phyloP scores from a whole-genome alignment of 305 asterid genomes.

The Fraxinus dipetala region DNA sequence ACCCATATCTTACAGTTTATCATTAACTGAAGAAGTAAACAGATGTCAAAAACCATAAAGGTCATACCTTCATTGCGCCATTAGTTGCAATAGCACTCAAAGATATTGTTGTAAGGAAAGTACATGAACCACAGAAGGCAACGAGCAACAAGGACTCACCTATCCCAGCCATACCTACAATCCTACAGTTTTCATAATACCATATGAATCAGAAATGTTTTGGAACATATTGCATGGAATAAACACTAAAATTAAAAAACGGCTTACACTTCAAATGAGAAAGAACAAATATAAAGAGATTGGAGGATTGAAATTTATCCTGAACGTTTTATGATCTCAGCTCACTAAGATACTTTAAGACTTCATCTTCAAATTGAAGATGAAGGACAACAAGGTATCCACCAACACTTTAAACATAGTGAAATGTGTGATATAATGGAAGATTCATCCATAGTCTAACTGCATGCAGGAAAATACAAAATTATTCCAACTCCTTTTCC shows the following conservation, averaged over 20 bases:
- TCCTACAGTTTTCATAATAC: conserved; percentile 55
- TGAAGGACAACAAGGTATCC: not conserved
- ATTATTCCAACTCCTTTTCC: not conserved
- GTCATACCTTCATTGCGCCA: conserved; percentile 94
- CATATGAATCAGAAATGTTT: conserved; percentile 23
- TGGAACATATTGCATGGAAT: conserved; percentile 5
- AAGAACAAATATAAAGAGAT: conserved; percentile 17
- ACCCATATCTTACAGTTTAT: conserved; percentile 1
- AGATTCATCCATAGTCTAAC: conserved; percentile 11
- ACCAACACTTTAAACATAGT: not conserved
- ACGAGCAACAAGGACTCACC: conserved; percentile 87
- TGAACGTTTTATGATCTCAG: conserved; percentile 14
- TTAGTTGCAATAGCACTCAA: conserved; percentile 97
- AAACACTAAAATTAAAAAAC: conserved; percentile 16
- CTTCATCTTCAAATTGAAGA: conserved; percentile 7
- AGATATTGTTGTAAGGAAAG: conserved; percentile 90
- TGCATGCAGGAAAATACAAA: not conserved
- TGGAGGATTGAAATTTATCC: conserved; percentile 16
- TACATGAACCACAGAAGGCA: conserved; percentile 87
- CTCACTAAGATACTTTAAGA: not conserved
- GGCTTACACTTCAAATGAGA: conserved; percentile 2
- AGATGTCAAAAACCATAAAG: not conserved
- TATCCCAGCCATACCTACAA: conserved; percentile 97
- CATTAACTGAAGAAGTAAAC: conserved; percentile 19
- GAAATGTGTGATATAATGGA: not conserved